Base-by-base conservation (phyloP, 805 yeast species). In the Torulaspora quercuum region DNA sequence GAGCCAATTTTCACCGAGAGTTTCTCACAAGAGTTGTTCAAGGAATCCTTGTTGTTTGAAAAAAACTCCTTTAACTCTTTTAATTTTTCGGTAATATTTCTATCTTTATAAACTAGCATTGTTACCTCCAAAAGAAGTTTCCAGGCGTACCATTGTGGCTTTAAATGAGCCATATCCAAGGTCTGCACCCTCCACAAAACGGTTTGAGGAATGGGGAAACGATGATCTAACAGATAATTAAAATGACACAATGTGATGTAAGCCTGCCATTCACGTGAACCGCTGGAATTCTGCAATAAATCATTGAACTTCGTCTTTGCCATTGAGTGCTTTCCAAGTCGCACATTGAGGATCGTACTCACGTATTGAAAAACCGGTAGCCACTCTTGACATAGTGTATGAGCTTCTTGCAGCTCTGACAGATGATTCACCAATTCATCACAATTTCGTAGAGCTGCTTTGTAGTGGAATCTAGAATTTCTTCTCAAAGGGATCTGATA, bases 11-110 rank as follows among this genome's bases (percentile, higher is more conserved):
- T 11, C 15, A 56, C 36, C 2, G 22, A 16, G 25, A 37, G 31
- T 5, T 35, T 26, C 9, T 40, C 37, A 3, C 17, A 14, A 10
- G 33, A 33, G 10, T 36, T 30, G 10, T 15, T 29, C 18, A 50
- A 24, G 10, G 35, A 25, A 5, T 39, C 38, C 35, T 55, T 55
- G 32, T 49, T 20, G 5, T 25, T 18, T 6, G 44, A 39, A 21
- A 59, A 55, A 28, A 57, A 47, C 7, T 24, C 13, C 31, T 57
- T 55, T 31, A 59, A 53, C 25, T 52, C 51, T 25, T 50, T 42
- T 16, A 59, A 35, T 17, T 44, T 46, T 9, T 38, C 30, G 1
- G 59, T 52, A 4, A 59, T 55, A 26, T 59, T 59, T 16, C 37
- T 47, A 39, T 59, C 64, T 18, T 38, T 42, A 21, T 50, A 41